These are phyloP conservation scores for Trichomonascaceae sp. DNA, from an alignment of 1,139 yeast genomes.

Conservation along the genomic window DNA sequence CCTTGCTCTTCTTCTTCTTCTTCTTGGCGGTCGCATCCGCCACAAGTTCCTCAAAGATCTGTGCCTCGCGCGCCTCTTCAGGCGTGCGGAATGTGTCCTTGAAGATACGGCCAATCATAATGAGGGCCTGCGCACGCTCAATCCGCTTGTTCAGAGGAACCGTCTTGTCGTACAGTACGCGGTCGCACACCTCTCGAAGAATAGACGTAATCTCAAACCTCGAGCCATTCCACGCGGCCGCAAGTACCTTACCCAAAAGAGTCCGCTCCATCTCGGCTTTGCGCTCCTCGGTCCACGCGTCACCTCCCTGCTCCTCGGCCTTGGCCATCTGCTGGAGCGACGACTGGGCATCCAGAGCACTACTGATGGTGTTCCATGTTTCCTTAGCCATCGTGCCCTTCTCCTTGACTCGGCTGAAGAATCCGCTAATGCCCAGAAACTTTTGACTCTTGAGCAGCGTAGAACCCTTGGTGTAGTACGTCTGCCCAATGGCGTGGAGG, in stretches of 20 bases:
- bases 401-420: constrained; percentile 74
- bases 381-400: constrained; percentile 79
- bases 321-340: constrained; percentile 63
- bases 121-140: constrained; percentile 71
- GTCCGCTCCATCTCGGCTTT: constrained; percentile 77
- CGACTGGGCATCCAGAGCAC: constrained; percentile 78
- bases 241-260: constrained; percentile 77
- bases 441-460: constrained; percentile 55
- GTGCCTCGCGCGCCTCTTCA: constrained; percentile 83
- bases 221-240: constrained; percentile 96
- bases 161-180: constrained; percentile 50
- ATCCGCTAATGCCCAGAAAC: constrained; percentile 71
- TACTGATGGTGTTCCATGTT: constrained; percentile 69
- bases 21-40: constrained; percentile 85
- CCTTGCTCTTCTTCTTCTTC: constrained; percentile 32
- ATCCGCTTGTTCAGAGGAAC: constrained; percentile 43
- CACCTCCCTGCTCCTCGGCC: constrained; percentile 37
- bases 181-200: constrained; percentile 74
- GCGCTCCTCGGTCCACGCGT: constrained; percentile 63
- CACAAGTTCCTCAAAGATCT: constrained; percentile 79
- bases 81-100: constrained; percentile 53
- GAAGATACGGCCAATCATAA: constrained; percentile 64
- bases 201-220: constrained; percentile 84
- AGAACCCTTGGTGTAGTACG: constrained; percentile 56
- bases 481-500: constrained; percentile 71